Evolutionary conservation across 805 yeast species (phyloP), one percentile per base, ranked within the genome.

Genomic region (Isabelozyma pseudorhagii): DNA sequence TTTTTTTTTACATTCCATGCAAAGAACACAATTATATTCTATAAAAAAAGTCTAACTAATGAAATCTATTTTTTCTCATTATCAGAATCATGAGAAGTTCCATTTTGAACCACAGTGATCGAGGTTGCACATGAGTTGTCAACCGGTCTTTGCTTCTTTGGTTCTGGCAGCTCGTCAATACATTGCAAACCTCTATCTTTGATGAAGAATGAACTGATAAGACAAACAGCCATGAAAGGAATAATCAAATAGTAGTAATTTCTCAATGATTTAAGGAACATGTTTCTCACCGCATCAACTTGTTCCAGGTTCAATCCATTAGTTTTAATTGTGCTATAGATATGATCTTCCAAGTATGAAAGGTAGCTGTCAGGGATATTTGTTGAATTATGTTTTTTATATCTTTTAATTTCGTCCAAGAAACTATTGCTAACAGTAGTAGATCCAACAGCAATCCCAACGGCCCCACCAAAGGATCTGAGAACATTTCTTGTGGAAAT

Each of bases 391-490:
- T 59, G 27, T 9, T 28, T 4, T 53, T 42, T 27, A 46, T 54
- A 15, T 7, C 45, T 15, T 28, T 48, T 44, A 21, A 70, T 57
- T 38, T 64, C 57, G 40, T 54, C 52, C 48, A 68, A 48, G 38
- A 73, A 53, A 0, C 72, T 56, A 52, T 72, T 74, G 48, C 73
- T 64, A 15, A 72, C 63, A 29, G 71, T 69, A 13, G 71, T 62
- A 1, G 78, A 69, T 21, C 69, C 60, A 8, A 78, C 62, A 0
- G 86, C 84, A 38, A 82, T 66, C 0, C 87, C 87, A 27, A 81
- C 65, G 1, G 86, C 75, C n/a, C 85, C 85, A 13, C 87, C 88
- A 49, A 83, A 74, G 3, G 83, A 77, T 48, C 87, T 66, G 44
- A 79, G 55, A 21, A 81, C 80, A 55, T 81, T 82, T 59, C 87